These are phyloP conservation scores for Poa pratensis DNA, from an alignment of 176 grass and related monocot species.

Conservation along the genomic window DNA sequence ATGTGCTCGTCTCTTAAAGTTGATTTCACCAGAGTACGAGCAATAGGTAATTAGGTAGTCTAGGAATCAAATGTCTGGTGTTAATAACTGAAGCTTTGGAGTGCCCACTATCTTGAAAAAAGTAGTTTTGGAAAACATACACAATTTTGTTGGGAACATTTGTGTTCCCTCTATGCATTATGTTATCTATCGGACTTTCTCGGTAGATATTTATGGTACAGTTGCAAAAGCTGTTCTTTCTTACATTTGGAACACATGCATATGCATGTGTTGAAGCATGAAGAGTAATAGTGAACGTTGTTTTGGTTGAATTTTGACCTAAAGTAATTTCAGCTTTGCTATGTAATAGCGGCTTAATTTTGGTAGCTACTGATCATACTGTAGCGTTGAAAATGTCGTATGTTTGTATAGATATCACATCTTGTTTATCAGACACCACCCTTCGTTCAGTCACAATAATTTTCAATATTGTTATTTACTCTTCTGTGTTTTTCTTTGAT, in stretches of 20 bases:
- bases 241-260: neutral
- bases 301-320: slow-evolving; percentile 10
- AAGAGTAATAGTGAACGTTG: neutral
- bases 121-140: neutral
- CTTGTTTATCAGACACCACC: slow-evolving; percentile 25
- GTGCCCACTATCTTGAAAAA: neutral
- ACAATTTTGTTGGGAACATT: neutral
- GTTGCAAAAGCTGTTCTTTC: neutral
- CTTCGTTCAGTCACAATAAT: neutral
- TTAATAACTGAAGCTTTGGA: neutral
- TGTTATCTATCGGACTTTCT: slow-evolving; percentile 12
- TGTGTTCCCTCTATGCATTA: neutral
- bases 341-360: slow-evolving; percentile 15
- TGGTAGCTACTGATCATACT: neutral
- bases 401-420: neutral
- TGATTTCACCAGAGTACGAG: slow-evolving; percentile 11
- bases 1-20: slow-evolving; percentile 17
- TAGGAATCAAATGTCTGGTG: slow-evolving; percentile 7
- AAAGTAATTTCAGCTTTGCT: neutral
- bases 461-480: neutral
- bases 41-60: neutral
- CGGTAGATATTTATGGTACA: neutral
- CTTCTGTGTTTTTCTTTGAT: neutral
- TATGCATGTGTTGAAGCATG: neutral
- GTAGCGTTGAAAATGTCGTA: neutral